Evolutionary conservation across 192 early-diverging fungal genomes (phyloP), one percentile per base, ranked within the genome.

Genomic region (Coemansia sp.): DNA sequence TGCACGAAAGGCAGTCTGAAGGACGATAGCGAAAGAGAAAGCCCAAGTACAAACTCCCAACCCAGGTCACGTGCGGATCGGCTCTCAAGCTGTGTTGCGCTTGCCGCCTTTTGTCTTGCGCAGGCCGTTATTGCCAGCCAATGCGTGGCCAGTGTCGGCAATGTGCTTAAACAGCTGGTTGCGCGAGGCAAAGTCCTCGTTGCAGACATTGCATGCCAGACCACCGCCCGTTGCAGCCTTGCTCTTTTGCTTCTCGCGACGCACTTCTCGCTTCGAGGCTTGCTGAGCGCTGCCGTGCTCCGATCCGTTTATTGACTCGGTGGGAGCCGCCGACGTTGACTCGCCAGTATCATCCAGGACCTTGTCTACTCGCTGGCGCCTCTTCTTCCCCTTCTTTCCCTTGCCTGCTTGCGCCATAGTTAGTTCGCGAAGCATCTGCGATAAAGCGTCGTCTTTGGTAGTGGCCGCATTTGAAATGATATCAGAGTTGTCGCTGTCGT

Each of bases 101-200:
- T 59, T 50, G 35, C 60, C 52, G 11, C 45, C 37, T 35, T 60
- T 33, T 6, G 70, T 31, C 50, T 52, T 52, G 10, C 12, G 50
- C 26, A 20, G 55, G 55, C n/a, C 4, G 26, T n/a, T 25, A 13
- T 53, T 8, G 14, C 16, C 55, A 6, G 89, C 88, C 53, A 85
- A 68, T 4, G 96, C 94, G 76, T 98, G 96, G 13, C 94, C 93
- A 13, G 90, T 92, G 21, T 83, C 83, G 43, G 91, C 88, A 35
- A 97, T 92, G 68, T 98, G 96, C 1, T 86, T 77, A 79, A 97
- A 98, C 1, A 98, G 79, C 69, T 90, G 88, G 69, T 92, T 96
- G 52, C 92, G 87, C 21, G 90, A 85, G 10, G 82, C 59, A 77
- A 95, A 98, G n/a, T 59, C 72, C 23, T 82, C 75, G 18, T 50